A percentile compares a stretch with the other conserved stretches of the same genome.
These are phyloP conservation scores for Aureobasidium sp. DNA, from an alignment of 2,329 filamentous ascomycete species.

Conservation along the genomic window DNA sequence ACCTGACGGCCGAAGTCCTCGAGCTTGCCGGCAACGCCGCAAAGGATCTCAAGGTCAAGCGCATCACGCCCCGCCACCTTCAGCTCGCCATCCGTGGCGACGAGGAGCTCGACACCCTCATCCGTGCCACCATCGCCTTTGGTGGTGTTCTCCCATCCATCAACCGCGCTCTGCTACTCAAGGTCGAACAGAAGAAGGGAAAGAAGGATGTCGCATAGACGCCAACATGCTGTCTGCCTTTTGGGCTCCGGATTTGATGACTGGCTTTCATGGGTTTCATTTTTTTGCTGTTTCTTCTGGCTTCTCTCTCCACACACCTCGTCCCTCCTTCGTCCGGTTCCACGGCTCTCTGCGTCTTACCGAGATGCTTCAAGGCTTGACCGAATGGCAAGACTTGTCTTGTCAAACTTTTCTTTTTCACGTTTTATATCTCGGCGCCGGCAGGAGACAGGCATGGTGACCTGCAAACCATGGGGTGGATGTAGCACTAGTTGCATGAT, in stretches of 20 bases:
- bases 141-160: constrained; percentile 98
- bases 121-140: constrained; percentile 94
- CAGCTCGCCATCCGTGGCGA: constrained; percentile 97
- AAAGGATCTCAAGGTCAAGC: constrained; percentile 99
- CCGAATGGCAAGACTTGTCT: not conserved
- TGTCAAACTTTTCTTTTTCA: not conserved
- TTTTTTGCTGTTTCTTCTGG: constrained; percentile 8
- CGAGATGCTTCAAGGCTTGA: not conserved
- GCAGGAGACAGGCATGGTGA: constrained; percentile 3
- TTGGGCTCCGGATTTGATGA: constrained; percentile 10
- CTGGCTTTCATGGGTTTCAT: constrained; percentile 7
- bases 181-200: constrained; percentile 98
- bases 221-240: not conserved
- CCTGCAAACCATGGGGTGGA: not conserved
- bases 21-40: constrained; percentile 97
- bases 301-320: not conserved
- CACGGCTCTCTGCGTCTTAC: not conserved
- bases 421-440: constrained; percentile 5
- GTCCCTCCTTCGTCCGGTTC: not conserved
- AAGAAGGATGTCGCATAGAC: constrained; percentile 22
- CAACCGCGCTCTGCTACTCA: constrained; percentile 90
- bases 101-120: constrained; percentile 94
- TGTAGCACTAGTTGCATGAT: constrained; percentile 12
- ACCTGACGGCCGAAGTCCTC: constrained; percentile 94
- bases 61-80: constrained; percentile 94